Conservation (phyloP, 352 stramenopile species). For the Globisporangium rhizosaccharum region DNA sequence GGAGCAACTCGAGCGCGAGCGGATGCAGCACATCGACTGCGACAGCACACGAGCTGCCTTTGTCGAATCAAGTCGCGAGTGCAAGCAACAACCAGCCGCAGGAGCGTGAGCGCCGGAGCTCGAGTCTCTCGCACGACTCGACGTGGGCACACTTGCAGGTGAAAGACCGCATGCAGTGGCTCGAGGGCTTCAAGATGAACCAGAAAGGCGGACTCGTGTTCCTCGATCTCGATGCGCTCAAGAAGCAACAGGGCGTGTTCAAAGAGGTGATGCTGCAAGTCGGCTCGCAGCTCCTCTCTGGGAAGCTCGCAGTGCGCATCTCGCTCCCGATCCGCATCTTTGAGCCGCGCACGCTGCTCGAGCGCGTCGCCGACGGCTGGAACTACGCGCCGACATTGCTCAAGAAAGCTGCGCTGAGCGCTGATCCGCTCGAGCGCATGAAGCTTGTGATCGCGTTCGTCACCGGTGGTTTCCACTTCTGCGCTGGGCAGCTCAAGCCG, state of each 20-base stretch:
- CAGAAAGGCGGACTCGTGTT: conserved; percentile 70
- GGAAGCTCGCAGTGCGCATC: conserved; percentile 64
- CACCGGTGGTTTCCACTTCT: conserved; percentile 64
- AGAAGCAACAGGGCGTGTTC: conserved; percentile 78
- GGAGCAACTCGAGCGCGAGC: conserved; percentile 3
- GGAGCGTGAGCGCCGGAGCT: conserved; percentile 7
- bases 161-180: conserved; percentile 56
- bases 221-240: conserved; percentile 56
- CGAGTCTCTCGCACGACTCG: conserved; percentile 13
- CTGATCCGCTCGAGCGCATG: conserved; percentile 58
- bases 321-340: conserved; percentile 77
- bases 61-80: neutral
- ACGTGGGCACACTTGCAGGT: conserved; percentile 46
- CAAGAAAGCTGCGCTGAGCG: conserved; percentile 52
- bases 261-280: conserved; percentile 79
- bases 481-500: conserved; percentile 64
- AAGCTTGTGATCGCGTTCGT: conserved; percentile 72
- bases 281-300: conserved; percentile 56
- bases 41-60: neutral
- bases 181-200: conserved; percentile 51
- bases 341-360: conserved; percentile 61
- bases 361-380: conserved; percentile 68
- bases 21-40: conserved; percentile 2
- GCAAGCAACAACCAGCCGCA: conserved; percentile 1
- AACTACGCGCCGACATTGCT: conserved; percentile 75